Conservation (phyloP, 495 filamentous ascomycete genomes). For the Daldinia decipiens region DNA sequence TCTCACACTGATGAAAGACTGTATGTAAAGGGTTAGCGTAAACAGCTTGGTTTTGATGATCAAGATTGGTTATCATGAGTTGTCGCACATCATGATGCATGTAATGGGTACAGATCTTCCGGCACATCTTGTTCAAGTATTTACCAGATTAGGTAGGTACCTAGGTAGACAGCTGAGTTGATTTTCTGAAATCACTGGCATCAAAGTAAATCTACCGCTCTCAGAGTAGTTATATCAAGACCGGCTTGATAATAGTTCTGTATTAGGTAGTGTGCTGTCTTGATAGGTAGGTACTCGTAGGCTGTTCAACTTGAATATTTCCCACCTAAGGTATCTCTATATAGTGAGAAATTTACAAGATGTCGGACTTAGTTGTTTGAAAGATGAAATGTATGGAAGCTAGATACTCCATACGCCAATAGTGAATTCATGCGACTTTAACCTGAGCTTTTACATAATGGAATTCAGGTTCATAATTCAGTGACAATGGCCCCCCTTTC, state of each 20-base stretch:
- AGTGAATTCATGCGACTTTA: not conserved
- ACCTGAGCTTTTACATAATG: not conserved
- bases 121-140: conserved; percentile 32
- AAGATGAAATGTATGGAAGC: not conserved
- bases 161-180: too few species aligned
- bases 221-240: not conserved
- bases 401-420: not conserved
- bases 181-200: not conserved
- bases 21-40: conserved; percentile 41
- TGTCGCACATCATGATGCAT: conserved; percentile 47
- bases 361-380: not conserved
- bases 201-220: not conserved
- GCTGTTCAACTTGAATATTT: not conserved
- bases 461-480: not conserved
- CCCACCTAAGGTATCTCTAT: not conserved
- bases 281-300: not conserved
- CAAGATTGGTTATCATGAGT: conserved; percentile 33
- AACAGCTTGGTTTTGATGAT: not conserved
- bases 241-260: not conserved
- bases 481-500: not conserved
- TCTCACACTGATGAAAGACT: conserved; percentile 37
- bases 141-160: not conserved
- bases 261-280: too few species aligned
- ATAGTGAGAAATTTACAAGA: not conserved
- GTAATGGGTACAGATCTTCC: conserved; percentile 25